A percentile compares a stretch with the other conserved stretches of the same genome.
phyloP scores from a whole-genome alignment of 2,329 filamentous ascomycete species.

The Ophiostoma australiae region DNA sequence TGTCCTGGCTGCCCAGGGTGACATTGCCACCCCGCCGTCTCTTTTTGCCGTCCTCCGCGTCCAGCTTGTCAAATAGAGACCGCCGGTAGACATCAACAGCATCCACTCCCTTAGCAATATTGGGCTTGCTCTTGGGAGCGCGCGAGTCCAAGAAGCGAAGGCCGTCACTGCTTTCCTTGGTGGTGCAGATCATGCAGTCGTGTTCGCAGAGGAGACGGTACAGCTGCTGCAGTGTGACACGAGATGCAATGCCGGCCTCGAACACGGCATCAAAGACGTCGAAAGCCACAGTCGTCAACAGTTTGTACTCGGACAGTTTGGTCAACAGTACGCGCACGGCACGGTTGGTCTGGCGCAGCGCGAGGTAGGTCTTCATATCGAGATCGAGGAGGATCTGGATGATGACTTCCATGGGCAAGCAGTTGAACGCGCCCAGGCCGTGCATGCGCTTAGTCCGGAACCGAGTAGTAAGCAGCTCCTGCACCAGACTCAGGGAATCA shows the following conservation, averaged over 20 bases:
- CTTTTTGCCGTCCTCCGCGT: neutral
- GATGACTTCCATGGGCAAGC: constrained; percentile 18
- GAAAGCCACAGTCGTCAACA: constrained; percentile 6
- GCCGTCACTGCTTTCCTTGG: constrained; percentile 3
- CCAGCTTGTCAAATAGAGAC: neutral
- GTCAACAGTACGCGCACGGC: constrained; percentile 10
- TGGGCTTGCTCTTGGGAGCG: constrained; percentile 14
- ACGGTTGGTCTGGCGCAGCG: constrained; percentile 20
- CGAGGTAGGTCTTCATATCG: constrained; percentile 18
- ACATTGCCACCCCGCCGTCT: neutral
- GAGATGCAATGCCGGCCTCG: constrained; percentile 12
- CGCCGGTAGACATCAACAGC: constrained; percentile 10
- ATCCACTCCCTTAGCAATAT: constrained; percentile 8
- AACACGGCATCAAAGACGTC: constrained; percentile 18
- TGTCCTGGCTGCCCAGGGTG: too few species aligned
- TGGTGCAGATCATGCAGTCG: constrained; percentile 22
- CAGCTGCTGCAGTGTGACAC: constrained; percentile 17
- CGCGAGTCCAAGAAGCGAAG: constrained; percentile 21
- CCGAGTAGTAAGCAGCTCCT: neutral
- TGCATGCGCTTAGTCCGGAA: neutral
- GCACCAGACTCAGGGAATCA: too few species aligned
- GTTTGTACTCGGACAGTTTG: constrained; percentile 4
- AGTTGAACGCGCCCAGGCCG: constrained; percentile 11
- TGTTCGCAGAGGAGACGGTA: constrained; percentile 17
- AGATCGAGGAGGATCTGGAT: constrained; percentile 6